Percentiles rank a stretch among this genome's conserved stretches.
phyloP scores from a whole-genome alignment of 805 yeast species.

The Saturnispora galanensis region DNA sequence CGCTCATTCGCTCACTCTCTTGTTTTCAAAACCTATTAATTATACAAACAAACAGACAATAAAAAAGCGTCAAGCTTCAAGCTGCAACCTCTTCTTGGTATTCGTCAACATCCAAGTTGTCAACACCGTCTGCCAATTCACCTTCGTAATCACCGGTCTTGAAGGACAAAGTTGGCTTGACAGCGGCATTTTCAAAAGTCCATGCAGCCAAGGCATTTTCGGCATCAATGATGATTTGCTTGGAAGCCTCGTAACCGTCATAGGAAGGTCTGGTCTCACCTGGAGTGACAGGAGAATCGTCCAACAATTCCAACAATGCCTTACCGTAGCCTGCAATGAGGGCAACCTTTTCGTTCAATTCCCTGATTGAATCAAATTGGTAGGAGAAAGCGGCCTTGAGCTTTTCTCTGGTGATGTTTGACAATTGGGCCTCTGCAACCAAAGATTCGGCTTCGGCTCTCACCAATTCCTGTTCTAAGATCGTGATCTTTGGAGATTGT shows the following conservation, averaged over 20 bases:
- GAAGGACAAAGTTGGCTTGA: conserved; percentile 70
- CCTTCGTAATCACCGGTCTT: conserved; percentile 36
- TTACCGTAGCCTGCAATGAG: conserved; percentile 98
- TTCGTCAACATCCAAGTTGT: conserved; percentile 40
- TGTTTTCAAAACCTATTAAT: neutral
- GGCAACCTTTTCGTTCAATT: conserved; percentile 91
- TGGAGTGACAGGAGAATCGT: conserved; percentile 95
- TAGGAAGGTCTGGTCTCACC: conserved; percentile 98
- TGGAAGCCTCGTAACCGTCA: conserved; percentile 96
- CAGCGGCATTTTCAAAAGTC: conserved; percentile 87
- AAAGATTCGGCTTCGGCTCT: conserved; percentile 98
- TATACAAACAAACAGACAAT: neutral
- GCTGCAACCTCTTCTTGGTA: conserved; percentile 29
- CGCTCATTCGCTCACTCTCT: too few relatives aligned
- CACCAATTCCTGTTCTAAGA: conserved; percentile 95
- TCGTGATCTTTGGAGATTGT: conserved; percentile 88
- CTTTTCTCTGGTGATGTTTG: conserved; percentile 96
- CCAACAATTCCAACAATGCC: conserved; percentile 89
- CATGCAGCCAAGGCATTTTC: conserved; percentile 92
- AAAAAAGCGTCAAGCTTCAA: conserved; percentile 11
- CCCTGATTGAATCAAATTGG: conserved; percentile 93
- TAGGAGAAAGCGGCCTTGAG: conserved; percentile 94
- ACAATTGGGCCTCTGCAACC: conserved; percentile 97
- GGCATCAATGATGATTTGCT: conserved; percentile 94
- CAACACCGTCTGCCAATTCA: conserved; percentile 39